A percentile compares a stretch with the other conserved stretches of the same genome.
These are phyloP conservation scores for Neurospora africana DNA, from an alignment of 495 filamentous ascomycete species.

Conservation along the genomic window DNA sequence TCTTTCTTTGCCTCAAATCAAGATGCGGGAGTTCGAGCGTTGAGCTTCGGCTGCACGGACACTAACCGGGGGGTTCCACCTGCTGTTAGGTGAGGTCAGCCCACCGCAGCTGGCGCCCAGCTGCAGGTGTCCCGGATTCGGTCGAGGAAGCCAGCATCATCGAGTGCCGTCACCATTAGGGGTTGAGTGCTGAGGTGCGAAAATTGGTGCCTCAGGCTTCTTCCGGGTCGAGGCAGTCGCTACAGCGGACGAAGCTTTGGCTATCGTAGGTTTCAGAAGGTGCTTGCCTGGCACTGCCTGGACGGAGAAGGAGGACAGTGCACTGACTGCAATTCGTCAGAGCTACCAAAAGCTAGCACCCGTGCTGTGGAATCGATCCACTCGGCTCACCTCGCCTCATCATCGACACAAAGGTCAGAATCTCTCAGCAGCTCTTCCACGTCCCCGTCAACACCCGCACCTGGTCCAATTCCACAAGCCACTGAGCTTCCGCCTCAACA, in stretches of 20 bases:
- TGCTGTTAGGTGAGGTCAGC: neutral
- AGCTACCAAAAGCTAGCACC: neutral
- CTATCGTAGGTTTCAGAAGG: neutral
- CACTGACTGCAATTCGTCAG: conserved; percentile 1
- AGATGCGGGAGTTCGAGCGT: conserved; percentile 5
- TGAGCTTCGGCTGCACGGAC: conserved; percentile 1
- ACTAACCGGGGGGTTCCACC: neutral
- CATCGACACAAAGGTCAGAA: conserved; percentile 2
- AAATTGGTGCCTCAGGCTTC: neutral
- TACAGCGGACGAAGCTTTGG: neutral
- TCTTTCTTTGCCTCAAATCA: neutral
- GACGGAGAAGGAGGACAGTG: neutral
- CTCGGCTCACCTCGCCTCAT: conserved; percentile 9
- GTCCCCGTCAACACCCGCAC: conserved; percentile 2
- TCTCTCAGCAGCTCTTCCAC: neutral
- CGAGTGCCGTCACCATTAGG: neutral
- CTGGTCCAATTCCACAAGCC: conserved; percentile 2
- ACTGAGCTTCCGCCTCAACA: conserved; percentile 11
- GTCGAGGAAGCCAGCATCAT: neutral
- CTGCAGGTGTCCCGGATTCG: neutral
- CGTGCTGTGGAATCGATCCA: neutral
- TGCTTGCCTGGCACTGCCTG: neutral
- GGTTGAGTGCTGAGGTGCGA: neutral
- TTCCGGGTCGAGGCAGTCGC: neutral
- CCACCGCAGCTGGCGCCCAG: neutral